Percentiles rank a stretch among this genome's conserved stretches.
Evolutionary conservation across 2,329 filamentous ascomycete genomes (phyloP).

Genomic region (Neofusicoccum sp.): DNA sequence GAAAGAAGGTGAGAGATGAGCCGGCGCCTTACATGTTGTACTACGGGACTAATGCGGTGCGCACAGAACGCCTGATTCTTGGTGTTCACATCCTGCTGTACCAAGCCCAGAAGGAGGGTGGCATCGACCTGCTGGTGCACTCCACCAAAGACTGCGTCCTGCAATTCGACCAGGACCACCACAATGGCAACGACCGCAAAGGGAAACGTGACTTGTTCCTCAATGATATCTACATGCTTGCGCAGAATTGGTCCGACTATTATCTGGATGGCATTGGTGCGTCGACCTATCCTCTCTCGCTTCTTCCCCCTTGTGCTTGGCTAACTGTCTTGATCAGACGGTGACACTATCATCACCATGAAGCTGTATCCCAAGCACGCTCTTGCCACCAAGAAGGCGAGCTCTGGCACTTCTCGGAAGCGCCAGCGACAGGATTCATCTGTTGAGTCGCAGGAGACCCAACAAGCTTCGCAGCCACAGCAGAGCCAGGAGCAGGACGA

Average conservation of each 20-base stretch:
- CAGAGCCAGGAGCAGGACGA: constrained; percentile 4
- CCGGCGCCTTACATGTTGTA: neutral
- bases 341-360: constrained; percentile 5
- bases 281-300: neutral
- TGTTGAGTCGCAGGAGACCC: neutral
- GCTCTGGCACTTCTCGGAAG: neutral
- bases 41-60: neutral
- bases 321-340: constrained; percentile 4
- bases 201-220: constrained; percentile 13
- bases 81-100: constrained; percentile 18
- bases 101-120: constrained; percentile 4
- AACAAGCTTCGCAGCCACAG: neutral
- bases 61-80: constrained; percentile 16
- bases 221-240: constrained; percentile 13
- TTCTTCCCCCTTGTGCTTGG: neutral
- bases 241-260: constrained; percentile 14
- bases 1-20: constrained; percentile 56
- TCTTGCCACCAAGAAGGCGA: constrained; percentile 7
- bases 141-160: constrained; percentile 18
- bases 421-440: constrained; percentile 13
- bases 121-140: constrained; percentile 13
- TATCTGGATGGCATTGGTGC: constrained; percentile 12
- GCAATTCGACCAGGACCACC: constrained; percentile 16
- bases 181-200: constrained; percentile 9
- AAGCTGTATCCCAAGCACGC: constrained; percentile 17